Conservation (phyloP, 2,329 filamentous ascomycete species). For the Dothistroma pini region DNA sequence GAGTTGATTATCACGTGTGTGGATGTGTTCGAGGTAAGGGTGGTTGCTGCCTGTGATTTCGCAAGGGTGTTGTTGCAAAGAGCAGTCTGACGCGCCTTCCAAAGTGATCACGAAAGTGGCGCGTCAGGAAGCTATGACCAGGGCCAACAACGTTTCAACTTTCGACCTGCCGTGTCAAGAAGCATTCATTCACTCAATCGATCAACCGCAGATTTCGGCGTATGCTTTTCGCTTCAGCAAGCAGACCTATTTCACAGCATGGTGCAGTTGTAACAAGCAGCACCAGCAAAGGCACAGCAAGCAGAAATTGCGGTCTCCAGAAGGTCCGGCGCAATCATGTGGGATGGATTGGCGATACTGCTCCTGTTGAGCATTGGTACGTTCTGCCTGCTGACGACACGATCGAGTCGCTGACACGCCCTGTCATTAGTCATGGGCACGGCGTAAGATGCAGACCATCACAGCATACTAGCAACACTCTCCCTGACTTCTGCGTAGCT, state of each 20-base stretch:
- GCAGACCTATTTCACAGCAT: neutral
- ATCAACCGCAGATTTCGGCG: neutral
- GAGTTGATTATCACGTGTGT: too few species aligned
- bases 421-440: conserved; percentile 54
- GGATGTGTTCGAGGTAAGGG: too few species aligned
- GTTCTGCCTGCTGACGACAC: neutral
- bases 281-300: neutral
- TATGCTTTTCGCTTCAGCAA: neutral
- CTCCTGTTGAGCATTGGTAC: conserved; percentile 57
- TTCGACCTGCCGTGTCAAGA: neutral
- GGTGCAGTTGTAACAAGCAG: neutral
- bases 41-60: too few species aligned
- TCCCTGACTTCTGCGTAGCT: conserved; percentile 54
- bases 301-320: neutral
- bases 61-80: too few species aligned
- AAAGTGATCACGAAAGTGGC: too few species aligned
- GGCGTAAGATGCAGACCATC: conserved; percentile 48
- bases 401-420: neutral
- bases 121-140: neutral
- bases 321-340: conserved; percentile 35
- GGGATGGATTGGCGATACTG: conserved; percentile 64
- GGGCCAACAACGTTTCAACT: neutral
- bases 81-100: too few species aligned
- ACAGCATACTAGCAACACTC: neutral
- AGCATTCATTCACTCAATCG: neutral